Conservation (phyloP, 2,329 filamentous ascomycete species). For the Periglandula ipomoeae region DNA sequence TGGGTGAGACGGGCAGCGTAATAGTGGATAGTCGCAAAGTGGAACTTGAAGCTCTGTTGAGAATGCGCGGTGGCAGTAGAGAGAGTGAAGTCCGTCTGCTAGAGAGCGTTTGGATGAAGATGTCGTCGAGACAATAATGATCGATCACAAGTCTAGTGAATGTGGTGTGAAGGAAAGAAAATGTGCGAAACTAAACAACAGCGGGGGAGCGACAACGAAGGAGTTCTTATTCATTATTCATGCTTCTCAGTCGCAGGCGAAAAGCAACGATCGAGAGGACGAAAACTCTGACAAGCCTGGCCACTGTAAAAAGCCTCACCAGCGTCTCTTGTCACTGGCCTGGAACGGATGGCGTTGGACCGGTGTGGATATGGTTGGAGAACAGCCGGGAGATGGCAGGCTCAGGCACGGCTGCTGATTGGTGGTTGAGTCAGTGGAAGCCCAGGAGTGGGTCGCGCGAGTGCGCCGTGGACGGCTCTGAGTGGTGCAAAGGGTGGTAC, state of each 20-base stretch:
- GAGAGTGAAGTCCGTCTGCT: neutral
- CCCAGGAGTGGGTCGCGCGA: conserved; percentile 9
- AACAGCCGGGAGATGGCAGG: conserved; percentile 4
- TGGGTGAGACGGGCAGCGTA: neutral
- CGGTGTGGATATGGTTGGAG: neutral
- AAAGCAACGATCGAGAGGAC: neutral
- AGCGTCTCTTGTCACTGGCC: neutral
- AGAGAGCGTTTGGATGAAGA: neutral
- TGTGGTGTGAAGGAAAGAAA: neutral
- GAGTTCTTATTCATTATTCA: neutral
- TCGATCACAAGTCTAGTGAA: neutral
- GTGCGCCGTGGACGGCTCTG: conserved; percentile 5
- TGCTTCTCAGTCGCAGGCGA: neutral
- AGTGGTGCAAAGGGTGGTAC: conserved; percentile 11
- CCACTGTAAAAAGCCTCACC: conserved; percentile 1
- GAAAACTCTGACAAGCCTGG: conserved; percentile 3
- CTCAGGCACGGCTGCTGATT: conserved; percentile 15
- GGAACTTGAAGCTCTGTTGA: neutral
- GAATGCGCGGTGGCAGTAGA: neutral
- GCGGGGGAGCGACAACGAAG: neutral
- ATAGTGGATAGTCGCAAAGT: neutral
- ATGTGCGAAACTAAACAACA: too few relatives aligned
- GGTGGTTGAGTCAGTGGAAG: conserved; percentile 5
- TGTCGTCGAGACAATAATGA: conserved; percentile 3
- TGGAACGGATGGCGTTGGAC: conserved; percentile 3